A percentile compares a stretch with the other conserved stretches of the same genome.
Conservation (phyloP, 1,284 basidiomycete species). For the Thecaphora frezii region DNA sequence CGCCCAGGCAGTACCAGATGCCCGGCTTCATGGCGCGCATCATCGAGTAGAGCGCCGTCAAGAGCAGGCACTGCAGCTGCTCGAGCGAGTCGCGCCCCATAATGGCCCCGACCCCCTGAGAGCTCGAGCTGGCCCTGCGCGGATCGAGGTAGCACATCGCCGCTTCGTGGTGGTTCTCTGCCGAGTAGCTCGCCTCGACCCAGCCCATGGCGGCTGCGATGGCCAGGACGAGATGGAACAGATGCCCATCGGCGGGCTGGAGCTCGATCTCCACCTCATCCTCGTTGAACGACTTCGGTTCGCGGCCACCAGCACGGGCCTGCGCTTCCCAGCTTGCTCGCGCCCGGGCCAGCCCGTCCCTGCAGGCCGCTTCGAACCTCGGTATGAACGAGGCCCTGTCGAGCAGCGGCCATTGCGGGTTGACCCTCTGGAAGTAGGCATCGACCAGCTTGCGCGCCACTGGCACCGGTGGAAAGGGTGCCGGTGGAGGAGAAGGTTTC, state of each 20-base stretch:
- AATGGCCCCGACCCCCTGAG: slow-evolving; percentile 35
- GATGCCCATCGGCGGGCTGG: slow-evolving; percentile 35
- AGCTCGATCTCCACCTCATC: slow-evolving; percentile 29
- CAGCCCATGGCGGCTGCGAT: slow-evolving; percentile 38
- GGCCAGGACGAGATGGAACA: slow-evolving; percentile 39
- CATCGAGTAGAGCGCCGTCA: slow-evolving; percentile 38
- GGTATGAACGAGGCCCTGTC: slow-evolving; percentile 25
- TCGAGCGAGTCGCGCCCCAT: slow-evolving; percentile 36
- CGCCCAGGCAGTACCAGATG: slow-evolving; percentile 36
- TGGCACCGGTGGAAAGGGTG: slow-evolving; percentile 33
- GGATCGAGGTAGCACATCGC: slow-evolving; percentile 37
- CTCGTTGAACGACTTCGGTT: slow-evolving; percentile 3
- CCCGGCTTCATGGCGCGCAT: slow-evolving; percentile 39
- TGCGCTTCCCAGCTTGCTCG: slow-evolving; percentile 11
- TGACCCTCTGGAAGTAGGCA: slow-evolving; percentile 37
- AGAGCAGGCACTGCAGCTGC: slow-evolving; percentile 33
- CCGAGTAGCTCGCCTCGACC: slow-evolving; percentile 30
- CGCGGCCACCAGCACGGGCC: not conserved
- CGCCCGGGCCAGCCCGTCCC: slow-evolving; percentile 13
- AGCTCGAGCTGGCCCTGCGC: slow-evolving; percentile 6
- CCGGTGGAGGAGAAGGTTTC: slow-evolving; percentile 28
- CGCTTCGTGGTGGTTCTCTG: slow-evolving; percentile 40
- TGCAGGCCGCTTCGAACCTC: slow-evolving; percentile 30
- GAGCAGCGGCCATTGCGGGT: slow-evolving; percentile 34
- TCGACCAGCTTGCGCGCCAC: slow-evolving; percentile 33